Evolutionary conservation across 805 yeast species (phyloP).

Genomic region (Myxozyma melibiosi): DNA sequence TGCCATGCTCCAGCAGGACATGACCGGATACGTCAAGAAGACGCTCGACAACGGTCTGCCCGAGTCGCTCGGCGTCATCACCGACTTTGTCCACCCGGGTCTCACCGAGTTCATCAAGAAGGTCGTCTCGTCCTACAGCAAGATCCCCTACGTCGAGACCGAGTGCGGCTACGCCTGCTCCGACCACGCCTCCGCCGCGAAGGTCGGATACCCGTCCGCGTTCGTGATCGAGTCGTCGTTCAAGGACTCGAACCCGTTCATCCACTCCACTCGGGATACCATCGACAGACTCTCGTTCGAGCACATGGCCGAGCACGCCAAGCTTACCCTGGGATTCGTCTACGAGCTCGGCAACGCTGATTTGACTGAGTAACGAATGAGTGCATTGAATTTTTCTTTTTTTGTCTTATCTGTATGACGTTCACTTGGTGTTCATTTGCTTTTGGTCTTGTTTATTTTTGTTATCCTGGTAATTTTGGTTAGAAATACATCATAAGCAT

Average conservation of each 20-base stretch:
- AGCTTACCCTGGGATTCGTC: constrained; percentile 71
- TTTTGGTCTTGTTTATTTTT: no score
- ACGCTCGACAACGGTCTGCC: constrained; percentile 53
- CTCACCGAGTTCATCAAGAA: constrained; percentile 64
- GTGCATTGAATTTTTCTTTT: no score
- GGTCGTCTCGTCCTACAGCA: constrained; percentile 62
- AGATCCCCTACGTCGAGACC: constrained; percentile 72
- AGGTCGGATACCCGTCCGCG: constrained; percentile 81
- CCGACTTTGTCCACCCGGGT: constrained; percentile 61
- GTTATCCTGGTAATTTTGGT: no score
- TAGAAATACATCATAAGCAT: no score
- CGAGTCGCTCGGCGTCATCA: constrained; percentile 78
- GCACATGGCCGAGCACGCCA: constrained; percentile 80
- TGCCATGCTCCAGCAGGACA: constrained; percentile 92
- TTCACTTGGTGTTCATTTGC: no score
- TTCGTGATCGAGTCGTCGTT: constrained; percentile 80
- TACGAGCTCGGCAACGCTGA: constrained; percentile 62
- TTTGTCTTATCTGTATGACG: no score
- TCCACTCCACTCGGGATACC: constrained; percentile 80
- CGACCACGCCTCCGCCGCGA: constrained; percentile 85
- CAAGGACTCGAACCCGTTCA: constrained; percentile 62
- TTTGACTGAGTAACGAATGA: constrained; percentile 28
- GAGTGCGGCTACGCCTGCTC: constrained; percentile 91
- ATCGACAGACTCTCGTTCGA: constrained; percentile 74
- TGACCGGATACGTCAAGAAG: constrained; percentile 76